These are phyloP conservation scores for Fraxinus floribunda DNA, from an alignment of 305 asterid genomes.

Conservation along the genomic window DNA sequence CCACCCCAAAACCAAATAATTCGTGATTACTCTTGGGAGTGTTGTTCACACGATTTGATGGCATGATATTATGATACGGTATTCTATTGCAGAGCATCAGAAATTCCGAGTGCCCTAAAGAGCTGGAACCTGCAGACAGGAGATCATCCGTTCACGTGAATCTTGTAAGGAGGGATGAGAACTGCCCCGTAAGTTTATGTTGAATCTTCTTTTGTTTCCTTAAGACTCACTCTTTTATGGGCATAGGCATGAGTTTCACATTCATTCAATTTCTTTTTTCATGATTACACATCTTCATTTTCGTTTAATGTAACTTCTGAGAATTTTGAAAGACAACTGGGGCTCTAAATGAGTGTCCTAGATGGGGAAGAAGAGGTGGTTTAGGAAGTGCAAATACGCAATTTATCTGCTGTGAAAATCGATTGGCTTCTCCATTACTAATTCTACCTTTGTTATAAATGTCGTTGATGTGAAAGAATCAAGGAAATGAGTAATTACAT, in stretches of 20 bases:
- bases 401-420: neutral
- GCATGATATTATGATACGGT: slow-evolving; percentile 7
- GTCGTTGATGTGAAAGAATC: neutral
- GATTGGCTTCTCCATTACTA: neutral
- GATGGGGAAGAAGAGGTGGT: neutral
- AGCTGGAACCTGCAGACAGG: slow-evolving; percentile 75
- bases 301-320: neutral
- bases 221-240: neutral
- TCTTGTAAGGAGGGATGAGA: slow-evolving; percentile 79
- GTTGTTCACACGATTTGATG: slow-evolving; percentile 4
- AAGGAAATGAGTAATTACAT: neutral
- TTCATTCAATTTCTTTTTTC: slow-evolving; percentile 5
- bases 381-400: neutral
- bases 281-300: slow-evolving; percentile 1
- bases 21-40: neutral
- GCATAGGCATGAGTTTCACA: neutral
- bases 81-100: slow-evolving; percentile 64
- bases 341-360: neutral
- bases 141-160: slow-evolving; percentile 67
- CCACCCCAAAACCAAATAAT: neutral
- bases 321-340: neutral
- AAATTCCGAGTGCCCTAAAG: slow-evolving; percentile 83
- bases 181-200: slow-evolving; percentile 63
- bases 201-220: neutral
- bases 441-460: neutral